These are phyloP conservation scores for Suillus occidentalis DNA, from an alignment of 768 basidiomycete genomes.

Conservation along the genomic window DNA sequence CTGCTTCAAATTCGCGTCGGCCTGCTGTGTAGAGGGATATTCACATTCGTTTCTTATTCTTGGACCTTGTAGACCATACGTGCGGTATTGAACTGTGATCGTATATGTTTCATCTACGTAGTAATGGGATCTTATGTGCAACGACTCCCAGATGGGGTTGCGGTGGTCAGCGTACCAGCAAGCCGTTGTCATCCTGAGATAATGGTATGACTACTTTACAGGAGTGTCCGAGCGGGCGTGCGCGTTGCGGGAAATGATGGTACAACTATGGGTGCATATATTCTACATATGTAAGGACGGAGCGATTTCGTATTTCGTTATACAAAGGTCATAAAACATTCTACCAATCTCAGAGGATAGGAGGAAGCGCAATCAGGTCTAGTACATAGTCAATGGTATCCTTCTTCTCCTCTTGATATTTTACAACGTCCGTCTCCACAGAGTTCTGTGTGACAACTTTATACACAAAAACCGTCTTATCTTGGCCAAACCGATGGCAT, in stretches of 20 bases:
- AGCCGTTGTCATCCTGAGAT: neutral
- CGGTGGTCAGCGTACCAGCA: neutral
- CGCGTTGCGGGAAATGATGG: neutral
- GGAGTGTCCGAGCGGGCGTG: neutral
- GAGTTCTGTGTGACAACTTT: neutral
- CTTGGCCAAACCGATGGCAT: neutral
- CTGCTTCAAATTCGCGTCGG: neutral
- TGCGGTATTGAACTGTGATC: neutral
- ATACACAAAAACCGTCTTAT: neutral
- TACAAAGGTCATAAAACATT: neutral
- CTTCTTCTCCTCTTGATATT: neutral
- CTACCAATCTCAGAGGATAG: neutral
- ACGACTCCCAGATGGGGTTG: neutral
- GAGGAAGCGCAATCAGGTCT: neutral
- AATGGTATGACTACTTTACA: neutral
- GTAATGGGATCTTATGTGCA: neutral
- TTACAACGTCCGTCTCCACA: neutral
- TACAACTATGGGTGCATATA: neutral
- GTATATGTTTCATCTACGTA: neutral
- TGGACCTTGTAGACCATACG: neutral
- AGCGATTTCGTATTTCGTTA: too few species aligned
- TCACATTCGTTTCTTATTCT: neutral
- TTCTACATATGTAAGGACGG: too few species aligned
- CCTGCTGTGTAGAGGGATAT: conserved; percentile 9
- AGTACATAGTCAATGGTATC: neutral